phyloP scores from a whole-genome alignment of 139 green algal genomes.

The Haematococcus lacustris region DNA sequence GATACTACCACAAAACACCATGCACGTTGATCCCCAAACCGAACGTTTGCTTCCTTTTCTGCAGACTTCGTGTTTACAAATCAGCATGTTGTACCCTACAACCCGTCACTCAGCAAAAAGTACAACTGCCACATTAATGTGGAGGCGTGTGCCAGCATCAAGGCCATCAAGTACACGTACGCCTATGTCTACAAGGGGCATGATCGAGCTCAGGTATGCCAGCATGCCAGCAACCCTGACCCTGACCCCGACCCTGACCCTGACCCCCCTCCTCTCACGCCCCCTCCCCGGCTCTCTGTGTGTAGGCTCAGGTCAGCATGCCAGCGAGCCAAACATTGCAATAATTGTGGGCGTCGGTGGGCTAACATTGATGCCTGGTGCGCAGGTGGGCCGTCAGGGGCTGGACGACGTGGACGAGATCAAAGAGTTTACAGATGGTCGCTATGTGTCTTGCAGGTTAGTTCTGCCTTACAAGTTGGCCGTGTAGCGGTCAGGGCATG shows the following conservation, averaged over 20 bases:
- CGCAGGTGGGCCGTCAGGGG: neutral
- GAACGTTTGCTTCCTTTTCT: no score
- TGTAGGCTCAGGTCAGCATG: neutral
- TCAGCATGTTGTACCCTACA: constrained; percentile 26
- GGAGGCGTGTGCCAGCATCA: constrained; percentile 14
- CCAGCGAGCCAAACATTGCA: neutral
- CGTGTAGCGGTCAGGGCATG: no score
- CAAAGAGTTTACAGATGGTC: constrained; percentile 11
- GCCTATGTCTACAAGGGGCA: constrained; percentile 31
- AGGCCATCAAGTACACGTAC: constrained; percentile 26
- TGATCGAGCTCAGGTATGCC: constrained; percentile 9
- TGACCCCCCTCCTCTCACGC: no score
- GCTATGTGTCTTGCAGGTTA: constrained; percentile 9
- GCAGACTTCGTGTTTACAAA: no score
- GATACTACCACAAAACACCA: no score
- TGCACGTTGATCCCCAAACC: no score
- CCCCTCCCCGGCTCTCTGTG: neutral
- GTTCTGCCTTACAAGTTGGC: no score
- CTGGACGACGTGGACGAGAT: constrained; percentile 9
- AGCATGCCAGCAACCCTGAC: no score
- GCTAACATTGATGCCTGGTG: neutral
- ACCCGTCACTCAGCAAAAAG: constrained; percentile 11
- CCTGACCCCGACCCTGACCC: no score
- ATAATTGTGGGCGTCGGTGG: neutral
- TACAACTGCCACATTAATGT: constrained; percentile 33